Base-by-base conservation (phyloP, 306 rosid genomes). In the Castanospermum australe region DNA sequence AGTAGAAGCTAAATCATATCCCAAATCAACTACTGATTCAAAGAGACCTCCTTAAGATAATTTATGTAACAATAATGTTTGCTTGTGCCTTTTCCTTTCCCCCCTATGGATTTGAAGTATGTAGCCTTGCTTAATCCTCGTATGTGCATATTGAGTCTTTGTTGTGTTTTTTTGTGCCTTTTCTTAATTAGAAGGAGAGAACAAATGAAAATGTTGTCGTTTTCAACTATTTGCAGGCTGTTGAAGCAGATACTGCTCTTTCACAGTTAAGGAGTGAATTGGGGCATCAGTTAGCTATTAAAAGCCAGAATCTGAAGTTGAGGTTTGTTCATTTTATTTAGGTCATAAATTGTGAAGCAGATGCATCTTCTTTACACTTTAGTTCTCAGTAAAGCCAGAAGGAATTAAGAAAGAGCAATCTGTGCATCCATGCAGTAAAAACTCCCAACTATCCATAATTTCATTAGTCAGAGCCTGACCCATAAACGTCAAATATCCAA, bases 201-300 rank as follows among this genome's bases (percentile, higher is more conserved):
- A 14, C 51, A 17, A 6, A 76, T 10, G 41, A 28, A 32, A 71
- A 41, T 52, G 14, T 63, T 52, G n/a, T 71, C 60, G 55, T 71
- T 48, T 79, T 36, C 48, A 41, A 65, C 24, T 61, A 14, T 67
- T 73, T 82, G 76, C 78, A 92, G 99, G 97, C 97, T 84, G 90
- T 92, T 67, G 30, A 88, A 82, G 95, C 88, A 17, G 97, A 92
- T 68, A 62, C 89, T 62, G 44, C 84, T 22, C 78, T 92, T 78
- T 84, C 97, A 11, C 78, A 80, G 82, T 67, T 94, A 67, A 91
- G 97, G 81, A 94, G 97, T 88, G 97, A 91, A 79, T 79, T 94
- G 55, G 99, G 97, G 77, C 83, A 92, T 56, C 99, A 91, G 20
- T 79, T 92, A 77, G 99, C 99, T 71, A 85, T 60, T 12, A 92